Percentiles rank a stretch among this genome's conserved stretches.
Conservation (phyloP, 345 rosid species). For the Geranium rotundifolium region DNA sequence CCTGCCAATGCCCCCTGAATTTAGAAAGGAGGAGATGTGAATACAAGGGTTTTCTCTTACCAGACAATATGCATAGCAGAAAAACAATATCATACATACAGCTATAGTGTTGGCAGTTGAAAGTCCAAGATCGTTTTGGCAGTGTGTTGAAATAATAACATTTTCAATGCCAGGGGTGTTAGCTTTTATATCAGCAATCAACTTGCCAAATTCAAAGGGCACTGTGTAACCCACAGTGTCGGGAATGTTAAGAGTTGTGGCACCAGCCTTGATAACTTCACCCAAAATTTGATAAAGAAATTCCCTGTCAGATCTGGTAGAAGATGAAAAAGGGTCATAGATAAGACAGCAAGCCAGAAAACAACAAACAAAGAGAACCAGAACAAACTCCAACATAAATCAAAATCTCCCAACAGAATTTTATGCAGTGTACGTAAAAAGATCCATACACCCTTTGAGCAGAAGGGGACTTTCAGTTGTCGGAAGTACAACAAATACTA, state of each 20-base stretch:
- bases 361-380: background rate
- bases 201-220: conserved; percentile 72
- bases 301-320: conserved; percentile 70
- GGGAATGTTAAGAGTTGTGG: conserved; percentile 87
- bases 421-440: background rate
- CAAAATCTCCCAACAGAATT: background rate
- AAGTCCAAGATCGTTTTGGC: conserved; percentile 99
- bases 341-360: background rate
- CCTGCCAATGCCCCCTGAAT: conserved; percentile 83
- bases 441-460: background rate
- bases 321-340: background rate
- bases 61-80: background rate
- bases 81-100: conserved; percentile 24
- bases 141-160: conserved; percentile 84
- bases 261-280: conserved; percentile 94
- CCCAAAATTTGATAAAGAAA: conserved; percentile 71
- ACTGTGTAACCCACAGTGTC: conserved; percentile 89
- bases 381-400: background rate
- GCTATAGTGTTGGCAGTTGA: conserved; percentile 91
- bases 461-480: background rate
- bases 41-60: conserved; percentile 2
- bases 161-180: conserved; percentile 85
- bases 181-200: conserved; percentile 83
- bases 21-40: conserved; percentile 14
- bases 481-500: background rate